Evolutionary conservation across 331 rosid species (phyloP).

Genomic region (Quercus tomentella): DNA sequence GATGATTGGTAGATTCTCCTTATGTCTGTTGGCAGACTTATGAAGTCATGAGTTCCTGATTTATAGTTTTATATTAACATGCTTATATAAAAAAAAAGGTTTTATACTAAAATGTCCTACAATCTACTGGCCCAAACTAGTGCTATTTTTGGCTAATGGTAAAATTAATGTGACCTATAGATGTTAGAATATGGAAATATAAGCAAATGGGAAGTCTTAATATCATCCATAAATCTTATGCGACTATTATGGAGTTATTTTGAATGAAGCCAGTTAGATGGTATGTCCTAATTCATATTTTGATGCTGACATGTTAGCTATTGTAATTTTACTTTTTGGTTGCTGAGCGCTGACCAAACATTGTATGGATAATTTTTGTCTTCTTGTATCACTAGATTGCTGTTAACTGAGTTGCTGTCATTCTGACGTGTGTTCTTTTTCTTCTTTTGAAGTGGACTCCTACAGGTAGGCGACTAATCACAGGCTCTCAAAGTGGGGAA

Average conservation of each 20-base stretch:
- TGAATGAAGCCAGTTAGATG: neutral
- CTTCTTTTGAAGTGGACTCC: constrained; percentile 84
- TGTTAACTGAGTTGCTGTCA: constrained; percentile 19
- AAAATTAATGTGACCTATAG: neutral
- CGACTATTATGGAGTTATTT: neutral
- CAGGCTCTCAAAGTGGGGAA: constrained; percentile 99
- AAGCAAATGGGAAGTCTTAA: neutral
- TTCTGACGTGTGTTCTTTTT: constrained; percentile 19
- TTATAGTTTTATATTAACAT: too few species aligned
- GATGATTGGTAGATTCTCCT: neutral
- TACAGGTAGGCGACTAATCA: constrained; percentile 94
- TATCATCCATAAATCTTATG: neutral
- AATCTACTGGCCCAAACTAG: neutral
- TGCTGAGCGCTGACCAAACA: neutral
- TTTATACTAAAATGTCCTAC: neutral
- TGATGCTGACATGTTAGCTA: neutral
- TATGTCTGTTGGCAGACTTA: neutral
- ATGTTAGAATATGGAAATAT: neutral
- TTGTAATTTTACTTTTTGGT: neutral
- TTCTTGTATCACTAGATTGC: constrained; percentile 11
- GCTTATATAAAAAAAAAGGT: too few species aligned
- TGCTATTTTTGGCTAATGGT: neutral
- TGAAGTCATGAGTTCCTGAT: neutral
- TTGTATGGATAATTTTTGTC: neutral
- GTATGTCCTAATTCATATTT: neutral